Base-by-base conservation (phyloP, 768 basidiomycete genomes). In the Tylopilus subfusipes region DNA sequence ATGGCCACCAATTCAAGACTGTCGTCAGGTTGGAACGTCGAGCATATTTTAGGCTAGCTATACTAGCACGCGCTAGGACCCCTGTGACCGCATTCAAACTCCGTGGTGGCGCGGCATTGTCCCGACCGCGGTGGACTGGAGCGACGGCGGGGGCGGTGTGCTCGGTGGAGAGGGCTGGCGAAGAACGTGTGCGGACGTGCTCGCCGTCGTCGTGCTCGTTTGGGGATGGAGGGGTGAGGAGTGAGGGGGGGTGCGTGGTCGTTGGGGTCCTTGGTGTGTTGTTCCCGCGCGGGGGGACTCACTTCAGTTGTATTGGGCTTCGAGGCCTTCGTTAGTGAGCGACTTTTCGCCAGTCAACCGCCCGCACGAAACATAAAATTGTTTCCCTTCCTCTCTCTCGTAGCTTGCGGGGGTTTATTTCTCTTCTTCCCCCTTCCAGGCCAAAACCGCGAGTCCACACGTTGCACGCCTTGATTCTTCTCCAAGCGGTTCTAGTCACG, bases 211-310 rank as follows among this genome's bases (percentile, higher is more conserved):
- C 36, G 43, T 14, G 25, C 18, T 6, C 42, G 54, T 31, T 18
- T 38, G 45, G 21, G 16, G 53, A 30, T 25, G 36, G 29, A 16
- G 31, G 34, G 48, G 2, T 44, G 38, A 21, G 29, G 33, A 8
- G n/a, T 6, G 14, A 8, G 11, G 2, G 48, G 24, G n/a, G n/a
- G n/a, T n/a, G n/a, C 2, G 53, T 38, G 33, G 66, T 62, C 16
- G 30, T 46, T 62, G 66, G 67, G 65, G 67, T 64, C 65, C 54
- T n/a, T 39, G 51, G 64, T 68, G 66, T 66, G 38, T 42, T 55
- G 53, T 71, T 69, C 69, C 69, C 68, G 69, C 70, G 66, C 58
- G 66, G 58, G n/a, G n/a, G n/a, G n/a, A n/a, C n/a, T n/a, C n/a
- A n/a, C n/a, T n/a, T n/a, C n/a, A 50, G 58, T 66, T 45, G 66